Evolutionary conservation across 352 stramenopile species (phyloP), one percentile per base, ranked within the genome.

Genomic region (Globisporangium barbulae): DNA sequence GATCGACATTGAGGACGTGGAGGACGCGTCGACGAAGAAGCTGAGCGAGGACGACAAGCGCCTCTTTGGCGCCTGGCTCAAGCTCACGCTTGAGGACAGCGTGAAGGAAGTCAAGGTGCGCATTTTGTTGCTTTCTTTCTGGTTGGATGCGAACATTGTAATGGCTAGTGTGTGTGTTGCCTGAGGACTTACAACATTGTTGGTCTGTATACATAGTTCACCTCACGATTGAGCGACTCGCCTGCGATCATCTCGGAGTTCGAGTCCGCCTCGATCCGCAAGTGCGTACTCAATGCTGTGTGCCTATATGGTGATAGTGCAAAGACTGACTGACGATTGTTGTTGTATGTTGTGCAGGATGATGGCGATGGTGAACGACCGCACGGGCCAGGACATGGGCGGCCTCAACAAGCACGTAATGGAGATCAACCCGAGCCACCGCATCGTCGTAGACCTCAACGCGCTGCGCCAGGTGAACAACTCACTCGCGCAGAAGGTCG

Each of bases 211-310:
- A 2, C 61, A 17, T 53, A 91, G 79, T 90, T 93, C 67, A 94
- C 87, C 2, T 78, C 84, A 31, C 89, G 98, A n/a, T 74, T 99
- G 52, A 90, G 81, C 45, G 90, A 97, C 60, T 99, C 98, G 47
- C 98, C 98, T 2, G 98, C 98, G n/a, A 98, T 99, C 67, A 95
- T 99, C 42, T 98, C 97, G 12, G 97, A 99, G 74, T 96, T 99
- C 68, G 97, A 99, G 76, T 99, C 94, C 17, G 97, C 92, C 21
- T 92, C 97, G 15, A 90, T 99, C 63, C 90, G 97, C 69, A 93
- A 97, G 85, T 93, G 82, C 56, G 76, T 74, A 21, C 59, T 1
- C 22, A 17, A 3, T 17, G 25, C 9, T 53, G 13, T 10, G 5
- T 19, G 17, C 5, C 8, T 13, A 4, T 8, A 42, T 8, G 25